These are phyloP conservation scores for Monilinia polystroma DNA, from an alignment of 2,329 filamentous ascomycete genomes.

Conservation along the genomic window DNA sequence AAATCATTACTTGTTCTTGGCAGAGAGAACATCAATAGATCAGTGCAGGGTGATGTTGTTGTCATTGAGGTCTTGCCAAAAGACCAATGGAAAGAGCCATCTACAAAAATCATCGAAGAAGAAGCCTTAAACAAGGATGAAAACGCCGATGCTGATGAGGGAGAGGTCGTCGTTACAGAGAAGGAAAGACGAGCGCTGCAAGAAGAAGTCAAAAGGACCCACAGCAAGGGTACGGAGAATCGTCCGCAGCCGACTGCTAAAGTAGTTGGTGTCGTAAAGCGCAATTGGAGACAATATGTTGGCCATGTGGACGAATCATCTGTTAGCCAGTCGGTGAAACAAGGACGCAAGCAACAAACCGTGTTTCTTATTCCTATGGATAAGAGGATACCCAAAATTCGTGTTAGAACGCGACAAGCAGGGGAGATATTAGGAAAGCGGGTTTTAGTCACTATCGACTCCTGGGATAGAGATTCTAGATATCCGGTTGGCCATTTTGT, in stretches of 20 bases:
- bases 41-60: slow-evolving; percentile 87
- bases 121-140: slow-evolving; percentile 90
- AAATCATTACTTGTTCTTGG: slow-evolving; percentile 85
- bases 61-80: slow-evolving; percentile 91
- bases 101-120: slow-evolving; percentile 93
- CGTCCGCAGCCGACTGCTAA: slow-evolving; percentile 85
- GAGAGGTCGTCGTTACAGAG: slow-evolving; percentile 77
- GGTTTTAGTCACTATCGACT: slow-evolving; percentile 88
- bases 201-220: slow-evolving; percentile 84
- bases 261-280: slow-evolving; percentile 88
- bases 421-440: slow-evolving; percentile 87
- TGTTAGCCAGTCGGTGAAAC: slow-evolving; percentile 68
- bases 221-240: slow-evolving; percentile 72
- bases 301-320: slow-evolving; percentile 90
- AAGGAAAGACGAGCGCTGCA: slow-evolving; percentile 83
- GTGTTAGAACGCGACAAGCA: slow-evolving; percentile 86
- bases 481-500: slow-evolving; percentile 94
- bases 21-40: slow-evolving; percentile 92
- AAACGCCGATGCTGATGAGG: slow-evolving; percentile 81
- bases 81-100: slow-evolving; percentile 96
- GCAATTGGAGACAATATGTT: slow-evolving; percentile 98
- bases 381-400: slow-evolving; percentile 94
- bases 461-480: slow-evolving; percentile 90
- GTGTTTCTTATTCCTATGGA: slow-evolving; percentile 98
- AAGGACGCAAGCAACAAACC: slow-evolving; percentile 82